Base-by-base conservation (phyloP, 106 monocot species). In the Narthecium ossifragum region DNA sequence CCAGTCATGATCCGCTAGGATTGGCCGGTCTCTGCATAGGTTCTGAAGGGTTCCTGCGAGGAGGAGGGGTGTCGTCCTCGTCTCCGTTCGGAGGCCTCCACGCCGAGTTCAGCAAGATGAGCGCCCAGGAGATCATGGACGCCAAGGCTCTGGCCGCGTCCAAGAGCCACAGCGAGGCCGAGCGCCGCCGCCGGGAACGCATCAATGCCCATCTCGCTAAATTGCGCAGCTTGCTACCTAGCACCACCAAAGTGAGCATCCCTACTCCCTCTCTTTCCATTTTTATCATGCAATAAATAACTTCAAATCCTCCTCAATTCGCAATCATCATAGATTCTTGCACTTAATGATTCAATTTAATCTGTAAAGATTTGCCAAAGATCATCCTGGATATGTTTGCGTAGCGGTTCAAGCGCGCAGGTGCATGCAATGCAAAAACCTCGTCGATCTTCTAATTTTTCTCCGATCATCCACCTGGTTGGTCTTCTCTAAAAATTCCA, bases 111-210 rank as follows among this genome's bases (percentile, higher is more conserved):
- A 78, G 83, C 4, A 78, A 75, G 75, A 71, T 90, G 86, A 90
- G 63, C 0, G 81, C 90, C 3, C 86, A 86, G 57, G 86, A 98
- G 62, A 90, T 90, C 69, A 87, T 90, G 90, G 96, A 98, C 55
- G 96, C 96, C 23, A 98, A 90, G 74, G 90, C 96, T 0, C 73
- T 90, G 24, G 96, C 96, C 3, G 96, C 96, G 0, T 98, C 96
- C 12, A 90, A 86, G 70, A 98, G 90, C 70, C 96, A 98, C 71
- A 90, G 96, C 59, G 96, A 98, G 76, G 90, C 96, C 9, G 96
- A 98, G 71, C 76, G 90, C 40, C 72, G 86, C 20, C 86, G 96
- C 12, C 74, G 96, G 13, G 90, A 90, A 75, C 75, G 96, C 12
- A 98, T 98, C 70, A 98, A 98, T 52, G 61, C 73, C 27, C 90